Evolutionary conservation across 192 early-diverging fungal species (phyloP), one percentile per base, ranked within the genome.

Genomic region (Blastocladiella britannica): DNA sequence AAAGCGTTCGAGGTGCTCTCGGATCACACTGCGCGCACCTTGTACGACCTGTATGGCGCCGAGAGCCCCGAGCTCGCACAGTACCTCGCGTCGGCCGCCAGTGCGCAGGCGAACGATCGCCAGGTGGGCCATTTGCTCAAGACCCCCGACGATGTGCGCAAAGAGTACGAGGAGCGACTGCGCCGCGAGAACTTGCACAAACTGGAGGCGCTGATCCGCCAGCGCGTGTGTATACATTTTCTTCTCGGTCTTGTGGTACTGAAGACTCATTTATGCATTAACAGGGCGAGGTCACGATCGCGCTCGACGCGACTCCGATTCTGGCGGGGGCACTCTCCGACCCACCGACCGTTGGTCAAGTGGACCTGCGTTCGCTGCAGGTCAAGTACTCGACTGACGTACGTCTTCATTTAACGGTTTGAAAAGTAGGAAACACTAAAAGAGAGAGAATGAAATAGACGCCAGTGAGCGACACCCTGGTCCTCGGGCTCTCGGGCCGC

Each of bases 101-200:
- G 26, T 24, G 9, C 53, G 53, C 8, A 8, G 7, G 22, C 9
- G 7, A 7, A 26, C 9, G 47, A 51, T 51, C 53, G 53, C 22
- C 22, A 54, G 9, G 55, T 56, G 2, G 55, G 55, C 0, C 26
- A 8, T 23, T 18, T 27, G 28, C 30, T 56, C 30, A 56, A 56
- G 55, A 31, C 55, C 8, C 55, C 55, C 23, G 55, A 56, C 23
- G 55, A 56, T 12, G 28, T 56, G 4, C 55, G 55, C 23, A 27
- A n/a, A 1, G 55, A 56, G 12, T 56, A 56, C 15, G 55, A 56
- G 20, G 18, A 30, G 8, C 28, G 23, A 9, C 28, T 56, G 4
- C 55, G 55, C 9, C 37, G 37, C 15, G 37, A 47, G 37, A 47
- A 47, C 7, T 47, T 47, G 37, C 15, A 9, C 15, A 9, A 20